Conservation (phyloP, 495 filamentous ascomycete genomes). For the Astrocystis sublimbata region DNA sequence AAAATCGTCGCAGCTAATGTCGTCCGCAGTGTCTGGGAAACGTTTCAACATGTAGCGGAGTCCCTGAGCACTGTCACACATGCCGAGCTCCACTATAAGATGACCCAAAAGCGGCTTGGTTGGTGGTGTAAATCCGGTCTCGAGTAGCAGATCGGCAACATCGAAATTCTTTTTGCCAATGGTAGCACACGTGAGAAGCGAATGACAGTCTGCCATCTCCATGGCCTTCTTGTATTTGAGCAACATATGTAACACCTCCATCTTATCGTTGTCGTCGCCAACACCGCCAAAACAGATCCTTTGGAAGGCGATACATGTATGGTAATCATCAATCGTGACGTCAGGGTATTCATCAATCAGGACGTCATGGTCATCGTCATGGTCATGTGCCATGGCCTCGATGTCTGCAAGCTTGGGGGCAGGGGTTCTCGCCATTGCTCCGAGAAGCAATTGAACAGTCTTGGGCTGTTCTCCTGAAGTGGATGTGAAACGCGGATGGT, state of each 20-base stretch:
- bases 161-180: conserved; percentile 21
- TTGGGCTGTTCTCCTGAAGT: conserved; percentile 16
- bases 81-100: background rate
- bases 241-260: conserved; percentile 29
- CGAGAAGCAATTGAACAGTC: conserved; percentile 18
- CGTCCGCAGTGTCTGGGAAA: background rate
- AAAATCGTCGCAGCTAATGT: background rate
- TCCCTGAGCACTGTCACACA: background rate
- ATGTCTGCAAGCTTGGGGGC: conserved; percentile 15
- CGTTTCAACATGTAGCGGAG: background rate
- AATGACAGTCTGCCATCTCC: conserved; percentile 12
- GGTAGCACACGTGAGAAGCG: conserved; percentile 19
- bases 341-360: too few species aligned
- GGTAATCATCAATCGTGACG: background rate
- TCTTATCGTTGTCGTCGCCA: conserved; percentile 19
- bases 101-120: background rate
- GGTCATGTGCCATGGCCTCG: background rate
- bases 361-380: too few species aligned
- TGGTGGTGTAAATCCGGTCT: conserved; percentile 21
- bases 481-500: too few species aligned
- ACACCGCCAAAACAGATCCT: conserved; percentile 10
- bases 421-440: conserved; percentile 7
- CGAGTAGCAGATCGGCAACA: conserved; percentile 29
- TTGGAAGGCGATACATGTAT: background rate
- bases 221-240: conserved; percentile 22